Percentiles rank a stretch among this genome's conserved stretches.
Evolutionary conservation across 495 filamentous ascomycete species (phyloP).

Genomic region (Penicillium waksmanii): DNA sequence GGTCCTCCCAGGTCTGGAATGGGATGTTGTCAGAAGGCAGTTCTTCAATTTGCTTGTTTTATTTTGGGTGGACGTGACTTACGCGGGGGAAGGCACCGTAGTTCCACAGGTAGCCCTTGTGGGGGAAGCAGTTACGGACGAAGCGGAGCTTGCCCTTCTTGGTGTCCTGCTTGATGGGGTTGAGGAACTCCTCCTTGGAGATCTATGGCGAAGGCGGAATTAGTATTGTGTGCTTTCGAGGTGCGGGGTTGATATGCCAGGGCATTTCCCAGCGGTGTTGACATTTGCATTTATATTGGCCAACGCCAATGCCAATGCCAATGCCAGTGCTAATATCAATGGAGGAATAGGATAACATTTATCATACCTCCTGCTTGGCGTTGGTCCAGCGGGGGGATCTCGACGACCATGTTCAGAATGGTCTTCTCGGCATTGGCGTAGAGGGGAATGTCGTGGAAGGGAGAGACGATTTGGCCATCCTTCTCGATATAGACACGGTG

Average conservation of each 20-base stretch:
- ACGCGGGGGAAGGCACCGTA: constrained; percentile 99
- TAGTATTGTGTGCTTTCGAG: constrained; percentile 11
- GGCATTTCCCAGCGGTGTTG: background rate
- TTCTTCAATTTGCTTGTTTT: background rate
- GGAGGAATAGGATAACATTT: background rate
- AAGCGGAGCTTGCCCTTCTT: constrained; percentile 74
- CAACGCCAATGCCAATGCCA: background rate
- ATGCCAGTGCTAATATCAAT: background rate
- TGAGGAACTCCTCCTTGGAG: constrained; percentile 95
- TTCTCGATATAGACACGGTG: constrained; percentile 97
- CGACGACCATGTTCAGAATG: constrained; percentile 98
- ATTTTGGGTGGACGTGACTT: constrained; percentile 29
- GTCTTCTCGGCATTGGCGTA: constrained; percentile 94
- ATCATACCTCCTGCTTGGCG: constrained; percentile 90
- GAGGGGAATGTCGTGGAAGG: constrained; percentile 98
- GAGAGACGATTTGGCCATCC: constrained; percentile 89
- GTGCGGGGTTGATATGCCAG: background rate
- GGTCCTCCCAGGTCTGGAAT: constrained; percentile 97
- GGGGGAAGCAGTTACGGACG: constrained; percentile 99
- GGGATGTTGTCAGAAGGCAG: background rate
- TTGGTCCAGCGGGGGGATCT: constrained; percentile 99
- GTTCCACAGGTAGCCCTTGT: constrained; percentile 99
- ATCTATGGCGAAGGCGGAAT: constrained; percentile 58
- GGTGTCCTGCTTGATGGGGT: constrained; percentile 85
- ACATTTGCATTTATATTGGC: background rate